Percentiles rank a stretch among this genome's conserved stretches.
phyloP scores from a whole-genome alignment of 495 filamentous ascomycete species.

The Penicillium ochrochloron region DNA sequence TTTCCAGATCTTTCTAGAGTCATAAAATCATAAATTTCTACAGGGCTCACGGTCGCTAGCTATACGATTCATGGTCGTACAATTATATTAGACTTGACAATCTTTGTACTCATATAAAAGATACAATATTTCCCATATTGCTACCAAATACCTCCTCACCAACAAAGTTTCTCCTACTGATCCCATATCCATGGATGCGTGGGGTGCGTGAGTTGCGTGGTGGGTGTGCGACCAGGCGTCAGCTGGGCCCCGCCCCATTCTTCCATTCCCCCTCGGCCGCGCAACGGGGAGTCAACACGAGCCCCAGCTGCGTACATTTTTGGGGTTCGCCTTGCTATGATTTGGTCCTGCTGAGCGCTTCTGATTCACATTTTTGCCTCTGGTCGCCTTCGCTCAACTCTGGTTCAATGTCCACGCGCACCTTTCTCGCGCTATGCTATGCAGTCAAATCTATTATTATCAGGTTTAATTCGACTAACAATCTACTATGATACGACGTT shows the following conservation, averaged over 20 bases:
- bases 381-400: not conserved
- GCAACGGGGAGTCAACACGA: conserved; percentile 1
- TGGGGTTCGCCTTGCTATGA: not conserved
- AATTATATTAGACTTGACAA: not conserved
- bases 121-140: not conserved
- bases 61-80: not conserved
- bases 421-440: not conserved
- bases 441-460: not conserved
- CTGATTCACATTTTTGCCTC: conserved; percentile 7
- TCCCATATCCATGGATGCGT: conserved; percentile 10
- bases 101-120: too few relatives aligned
- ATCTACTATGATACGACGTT: not conserved
- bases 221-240: conserved; percentile 8
- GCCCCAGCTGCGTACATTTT: conserved; percentile 1
- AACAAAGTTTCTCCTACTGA: conserved; percentile 11
- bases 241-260: conserved; percentile 15
- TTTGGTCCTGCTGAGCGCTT: not conserved
- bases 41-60: not conserved
- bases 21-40: not conserved
- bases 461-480: not conserved
- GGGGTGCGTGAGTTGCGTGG: conserved; percentile 9
- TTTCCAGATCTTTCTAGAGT: not conserved
- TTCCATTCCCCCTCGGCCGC: not conserved
- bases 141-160: not conserved
- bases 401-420: not conserved